These are phyloP conservation scores for Stereocaulon alpinum DNA, from an alignment of 495 filamentous ascomycete species.

Conservation along the genomic window DNA sequence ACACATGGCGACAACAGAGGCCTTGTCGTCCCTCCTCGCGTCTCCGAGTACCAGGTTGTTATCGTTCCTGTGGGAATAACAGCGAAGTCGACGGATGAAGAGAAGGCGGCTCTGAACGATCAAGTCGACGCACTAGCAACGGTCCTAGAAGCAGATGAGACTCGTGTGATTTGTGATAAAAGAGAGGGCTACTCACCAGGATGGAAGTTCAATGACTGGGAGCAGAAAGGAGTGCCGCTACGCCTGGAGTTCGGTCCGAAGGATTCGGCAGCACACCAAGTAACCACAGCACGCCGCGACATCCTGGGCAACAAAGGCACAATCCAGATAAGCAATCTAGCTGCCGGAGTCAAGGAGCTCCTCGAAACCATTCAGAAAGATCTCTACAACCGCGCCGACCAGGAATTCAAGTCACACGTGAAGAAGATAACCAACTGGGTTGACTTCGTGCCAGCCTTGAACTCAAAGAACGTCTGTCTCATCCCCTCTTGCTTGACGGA, in stretches of 20 bases:
- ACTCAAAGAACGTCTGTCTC: conserved; percentile 81
- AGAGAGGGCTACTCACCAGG: conserved; percentile 84
- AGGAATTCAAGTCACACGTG: conserved; percentile 64
- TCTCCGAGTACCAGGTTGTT: conserved; percentile 76
- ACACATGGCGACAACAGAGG: conserved; percentile 92
- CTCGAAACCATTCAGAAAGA: conserved; percentile 82
- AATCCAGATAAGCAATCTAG: conserved; percentile 61
- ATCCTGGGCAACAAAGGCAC: conserved; percentile 58
- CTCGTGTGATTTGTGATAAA: conserved; percentile 64
- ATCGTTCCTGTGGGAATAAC: conserved; percentile 92
- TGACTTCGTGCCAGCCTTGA: conserved; percentile 75
- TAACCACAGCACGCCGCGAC: conserved; percentile 79
- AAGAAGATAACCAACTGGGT: conserved; percentile 77
- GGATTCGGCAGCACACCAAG: conserved; percentile 71
- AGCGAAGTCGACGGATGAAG: conserved; percentile 69
- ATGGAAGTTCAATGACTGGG: conserved; percentile 98
- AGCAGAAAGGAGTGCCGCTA: conserved; percentile 85
- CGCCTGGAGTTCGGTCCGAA: conserved; percentile 93
- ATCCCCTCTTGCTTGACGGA: conserved; percentile 76
- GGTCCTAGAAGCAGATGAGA: conserved; percentile 51
- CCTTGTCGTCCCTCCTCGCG: conserved; percentile 78
- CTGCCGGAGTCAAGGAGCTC: conserved; percentile 59
- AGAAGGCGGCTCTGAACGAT: conserved; percentile 57
- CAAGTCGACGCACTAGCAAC: conserved; percentile 57
- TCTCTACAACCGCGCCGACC: conserved; percentile 73